phyloP scores from a whole-genome alignment of 805 yeast genomes.

The Zygosaccharomyces pseudorouxii region DNA sequence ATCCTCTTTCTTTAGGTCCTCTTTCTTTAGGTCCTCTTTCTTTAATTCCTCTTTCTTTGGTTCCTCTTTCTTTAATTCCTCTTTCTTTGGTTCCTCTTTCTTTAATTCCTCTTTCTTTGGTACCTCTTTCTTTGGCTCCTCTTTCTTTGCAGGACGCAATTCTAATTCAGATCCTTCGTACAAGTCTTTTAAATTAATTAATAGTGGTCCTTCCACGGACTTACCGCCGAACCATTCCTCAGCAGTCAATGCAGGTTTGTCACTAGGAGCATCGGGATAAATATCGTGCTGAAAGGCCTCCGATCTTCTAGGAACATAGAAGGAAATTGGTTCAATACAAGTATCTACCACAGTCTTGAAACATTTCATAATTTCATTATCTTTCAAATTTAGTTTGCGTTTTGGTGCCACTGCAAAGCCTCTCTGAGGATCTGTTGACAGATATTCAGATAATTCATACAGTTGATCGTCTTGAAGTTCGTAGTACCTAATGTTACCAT shows the following conservation, averaged over 20 bases:
- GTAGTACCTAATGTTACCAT: constrained; percentile 91
- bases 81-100: constrained; percentile 10
- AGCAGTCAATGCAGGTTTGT: constrained; percentile 70
- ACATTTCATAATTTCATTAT: constrained; percentile 76
- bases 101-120: constrained; percentile 16
- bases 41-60: constrained; percentile 13
- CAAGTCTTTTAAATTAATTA: constrained; percentile 68
- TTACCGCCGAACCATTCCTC: constrained; percentile 79
- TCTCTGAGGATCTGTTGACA: constrained; percentile 89
- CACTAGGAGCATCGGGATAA: constrained; percentile 86
- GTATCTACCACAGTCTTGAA: constrained; percentile 87
- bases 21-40: neutral
- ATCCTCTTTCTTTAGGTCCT: constrained; percentile 8
- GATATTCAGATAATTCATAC: constrained; percentile 80
- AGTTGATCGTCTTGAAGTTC: constrained; percentile 85
- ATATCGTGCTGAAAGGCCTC: constrained; percentile 91
- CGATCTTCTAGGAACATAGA: constrained; percentile 88
- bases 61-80: constrained; percentile 22
- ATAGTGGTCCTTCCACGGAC: constrained; percentile 73
- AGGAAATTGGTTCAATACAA: constrained; percentile 84
- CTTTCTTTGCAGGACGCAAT: constrained; percentile 37
- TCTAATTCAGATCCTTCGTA: constrained; percentile 70
- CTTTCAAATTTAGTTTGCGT: constrained; percentile 67
- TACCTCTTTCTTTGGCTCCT: neutral
- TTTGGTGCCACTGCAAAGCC: constrained; percentile 92